Evolutionary conservation across 768 basidiomycete species (phyloP), one percentile per base, ranked within the genome.

Genomic region (Kondoa malvinella): DNA sequence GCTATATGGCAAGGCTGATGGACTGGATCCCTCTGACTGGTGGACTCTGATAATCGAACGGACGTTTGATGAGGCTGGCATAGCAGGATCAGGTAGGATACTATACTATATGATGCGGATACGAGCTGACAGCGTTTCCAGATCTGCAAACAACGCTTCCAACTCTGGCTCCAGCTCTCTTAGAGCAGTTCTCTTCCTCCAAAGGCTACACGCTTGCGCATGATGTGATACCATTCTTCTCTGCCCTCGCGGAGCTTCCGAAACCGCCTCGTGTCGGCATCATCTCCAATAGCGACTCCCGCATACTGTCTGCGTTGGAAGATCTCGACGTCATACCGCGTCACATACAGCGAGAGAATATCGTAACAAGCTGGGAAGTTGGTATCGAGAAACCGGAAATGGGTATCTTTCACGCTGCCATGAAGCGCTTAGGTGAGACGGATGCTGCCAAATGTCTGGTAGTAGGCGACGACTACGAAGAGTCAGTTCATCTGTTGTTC

Each of bases 391-490:
- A 69, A 59, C 69, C 69, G 25, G 31, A 30, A 1, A 29, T 25
- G n/a, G 34, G 59, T 3, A 66, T 69, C 12, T 67, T 69, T 30
- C 8, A 30, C 60, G 58, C 59, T 4, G 69, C 69, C 26, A 3
- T 56, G 33, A 27, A 12, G 1, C 26, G 27, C 15, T 1, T 69
- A 4, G 65, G 66, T 8, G 29, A 68, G n/a, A 3, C n/a, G 27
- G 27, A 32, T 33, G 8, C 65, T 8, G 34, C 16, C 1, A 65
- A 69, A 32, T 56, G 58, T 1, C 33, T 69, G 8, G 25, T 69
- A 4, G 66, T 69, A n/a, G 69, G 69, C n/a, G 69, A 69, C 50
- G 69, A 69, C 33, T 58, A 68, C 26, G 69, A 61, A n/a, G 67
- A 69, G 56, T 63, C 3, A 32, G 61, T n/a, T 32, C 12, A 50